phyloP scores from a whole-genome alignment of 441 rosid species.

The Pelargonium cotyledonis region DNA sequence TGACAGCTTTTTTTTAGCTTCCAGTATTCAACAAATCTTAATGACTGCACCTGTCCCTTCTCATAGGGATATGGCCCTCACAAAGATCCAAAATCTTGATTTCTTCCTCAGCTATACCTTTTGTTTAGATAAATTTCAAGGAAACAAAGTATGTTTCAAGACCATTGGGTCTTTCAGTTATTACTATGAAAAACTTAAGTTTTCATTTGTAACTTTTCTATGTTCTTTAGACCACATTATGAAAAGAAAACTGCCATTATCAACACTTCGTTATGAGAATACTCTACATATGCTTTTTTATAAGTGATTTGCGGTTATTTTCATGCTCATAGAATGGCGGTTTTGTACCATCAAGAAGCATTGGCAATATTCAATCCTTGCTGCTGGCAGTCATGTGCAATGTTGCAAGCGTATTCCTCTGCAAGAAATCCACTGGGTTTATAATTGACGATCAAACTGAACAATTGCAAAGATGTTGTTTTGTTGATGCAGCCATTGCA shows the following conservation, averaged over 20 bases:
- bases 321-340: constrained; percentile 51
- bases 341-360: constrained; percentile 36
- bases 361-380: constrained; percentile 62
- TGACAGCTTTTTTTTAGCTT: neutral
- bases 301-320: constrained; percentile 20
- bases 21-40: neutral
- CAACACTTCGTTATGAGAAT: neutral
- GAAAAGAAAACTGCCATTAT: constrained; percentile 2
- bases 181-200: constrained; percentile 5
- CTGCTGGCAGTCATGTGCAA: constrained; percentile 81
- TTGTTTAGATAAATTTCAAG: neutral
- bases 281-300: neutral
- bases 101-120: neutral
- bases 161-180: constrained; percentile 5
- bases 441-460: constrained; percentile 49
- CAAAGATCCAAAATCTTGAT: neutral
- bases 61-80: neutral
- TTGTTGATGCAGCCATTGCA: constrained; percentile 75
- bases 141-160: constrained; percentile 2
- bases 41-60: neutral
- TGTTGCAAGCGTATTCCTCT: constrained; percentile 53
- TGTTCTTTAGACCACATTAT: neutral
- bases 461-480: constrained; percentile 63
- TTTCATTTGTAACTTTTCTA: neutral
- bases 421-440: constrained; percentile 48